Evolutionary conservation across 2,329 filamentous ascomycete genomes (phyloP), one percentile per base, ranked within the genome.

Genomic region (Biscogniauxia marginata): DNA sequence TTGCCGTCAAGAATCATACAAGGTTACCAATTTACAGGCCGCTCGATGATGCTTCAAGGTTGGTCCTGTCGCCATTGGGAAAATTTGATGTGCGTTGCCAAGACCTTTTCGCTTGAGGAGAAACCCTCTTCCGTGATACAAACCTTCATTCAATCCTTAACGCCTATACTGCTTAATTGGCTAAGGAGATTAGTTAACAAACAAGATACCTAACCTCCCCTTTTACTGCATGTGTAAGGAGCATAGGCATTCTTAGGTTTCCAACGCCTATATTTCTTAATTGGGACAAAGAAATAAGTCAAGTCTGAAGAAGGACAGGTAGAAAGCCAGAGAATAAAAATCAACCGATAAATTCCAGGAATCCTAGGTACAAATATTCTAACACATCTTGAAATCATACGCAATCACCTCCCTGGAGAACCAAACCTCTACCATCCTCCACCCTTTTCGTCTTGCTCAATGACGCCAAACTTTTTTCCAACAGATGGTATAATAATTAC

Each of bases 71-170:
- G 39, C 53, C 46, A 49, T 49, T 52, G 58, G 55, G 65, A 66
- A 69, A 68, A 67, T 68, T 67, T 57, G 54, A 59, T 64, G 67
- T 69, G 67, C 66, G 67, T 62, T 63, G 66, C 65, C 67, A 68
- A 69, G 66, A 67, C 62, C 66, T 69, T 65, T 62, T 67, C 66
- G 67, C 66, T 63, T 62, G 66, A 61, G 67, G 66, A 69, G 67
- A 65, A 69, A 68, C 67, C 67, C 67, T 69, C 64, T 68, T 68
- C 67, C 66, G 65, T 53, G 34, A 19, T 39, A 2, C 18, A n/a
- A n/a, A n/a, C n/a, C n/a, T n/a, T n/a, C n/a, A n/a, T n/a, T n/a
- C n/a, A n/a, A n/a, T n/a, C n/a, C n/a, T n/a, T n/a, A n/a, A n/a
- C n/a, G n/a, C n/a, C n/a, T n/a, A n/a, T n/a, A 44, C 11, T 25